Conservation (phyloP, 371 early-diverging fungal genomes). For the Smittium culicis region DNA sequence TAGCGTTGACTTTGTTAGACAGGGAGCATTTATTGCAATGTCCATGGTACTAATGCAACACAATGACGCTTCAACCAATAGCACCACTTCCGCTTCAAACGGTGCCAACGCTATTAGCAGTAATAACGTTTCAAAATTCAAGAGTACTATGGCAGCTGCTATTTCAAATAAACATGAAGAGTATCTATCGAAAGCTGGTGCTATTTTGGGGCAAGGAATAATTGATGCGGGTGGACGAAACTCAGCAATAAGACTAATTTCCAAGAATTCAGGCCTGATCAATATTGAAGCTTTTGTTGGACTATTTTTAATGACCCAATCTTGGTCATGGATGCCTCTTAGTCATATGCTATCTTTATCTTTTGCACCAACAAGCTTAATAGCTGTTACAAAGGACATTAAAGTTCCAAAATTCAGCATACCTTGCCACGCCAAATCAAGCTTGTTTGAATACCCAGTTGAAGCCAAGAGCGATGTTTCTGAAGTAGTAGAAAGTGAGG, state of each 20-base stretch:
- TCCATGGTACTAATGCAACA: slow-evolving; percentile 97
- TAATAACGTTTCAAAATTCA: slow-evolving; percentile 59
- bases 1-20: slow-evolving; percentile 92
- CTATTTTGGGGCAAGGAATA: slow-evolving; percentile 93
- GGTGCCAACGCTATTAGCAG: too few species aligned
- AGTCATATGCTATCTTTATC: slow-evolving; percentile 87
- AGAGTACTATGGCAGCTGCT: slow-evolving; percentile 77
- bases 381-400: slow-evolving; percentile 81
- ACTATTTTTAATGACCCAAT: too few species aligned
- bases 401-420: slow-evolving; percentile 76
- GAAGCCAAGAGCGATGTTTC: slow-evolving; percentile 17
- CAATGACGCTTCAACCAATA: slow-evolving; percentile 68
- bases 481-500: slow-evolving; percentile 34
- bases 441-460: slow-evolving; percentile 80
- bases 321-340: slow-evolving; percentile 99
- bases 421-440: slow-evolving; percentile 67
- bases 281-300: too few species aligned
- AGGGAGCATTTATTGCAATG: slow-evolving; percentile 94
- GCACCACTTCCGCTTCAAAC: too few species aligned
- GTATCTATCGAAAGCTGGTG: slow-evolving; percentile 92
- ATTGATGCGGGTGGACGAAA: slow-evolving; percentile 97
- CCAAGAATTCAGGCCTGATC: too few species aligned
- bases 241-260: slow-evolving; percentile 83
- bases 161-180: slow-evolving; percentile 89
- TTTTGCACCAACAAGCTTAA: slow-evolving; percentile 87